Evolutionary conservation across 345 rosid genomes (phyloP).

Genomic region (Eucalyptus regnans): DNA sequence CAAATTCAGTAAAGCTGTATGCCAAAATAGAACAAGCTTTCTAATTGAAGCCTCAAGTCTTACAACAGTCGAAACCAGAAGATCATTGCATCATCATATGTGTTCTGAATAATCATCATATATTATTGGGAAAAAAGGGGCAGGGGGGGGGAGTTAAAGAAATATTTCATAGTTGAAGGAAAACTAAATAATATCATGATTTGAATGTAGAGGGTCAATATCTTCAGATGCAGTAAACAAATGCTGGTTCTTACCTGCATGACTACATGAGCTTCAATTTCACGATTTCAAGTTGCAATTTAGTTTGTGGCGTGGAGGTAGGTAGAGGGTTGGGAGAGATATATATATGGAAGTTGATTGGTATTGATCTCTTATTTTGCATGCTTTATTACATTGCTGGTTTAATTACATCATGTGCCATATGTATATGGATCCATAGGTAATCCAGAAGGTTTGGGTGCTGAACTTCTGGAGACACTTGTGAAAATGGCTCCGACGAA

Average conservation of each 20-base stretch:
- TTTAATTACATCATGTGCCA: neutral
- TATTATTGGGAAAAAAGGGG: neutral
- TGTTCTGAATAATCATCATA: neutral
- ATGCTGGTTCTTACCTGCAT: neutral
- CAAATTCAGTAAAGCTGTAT: neutral
- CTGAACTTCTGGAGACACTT: conserved; percentile 88
- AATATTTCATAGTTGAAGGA: neutral
- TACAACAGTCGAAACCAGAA: neutral
- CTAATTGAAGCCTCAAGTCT: neutral
- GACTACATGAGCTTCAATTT: neutral
- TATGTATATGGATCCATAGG: conserved; percentile 33
- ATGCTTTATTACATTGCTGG: neutral
- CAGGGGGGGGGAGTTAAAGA: neutral
- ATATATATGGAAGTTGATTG: neutral
- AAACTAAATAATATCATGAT: neutral
- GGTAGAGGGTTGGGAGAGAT: neutral
- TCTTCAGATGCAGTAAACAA: neutral
- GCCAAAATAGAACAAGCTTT: neutral
- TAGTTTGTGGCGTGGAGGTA: neutral
- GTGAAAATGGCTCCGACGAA: conserved; percentile 99
- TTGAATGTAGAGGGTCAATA: neutral
- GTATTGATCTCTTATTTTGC: neutral
- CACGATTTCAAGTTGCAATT: neutral
- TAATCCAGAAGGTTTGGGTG: conserved; percentile 76
- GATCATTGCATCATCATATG: neutral